A percentile compares a stretch with the other conserved stretches of the same genome.
phyloP scores from a whole-genome alignment of 2,329 filamentous ascomycete species.

The Paraconiothyrium brasiliense region DNA sequence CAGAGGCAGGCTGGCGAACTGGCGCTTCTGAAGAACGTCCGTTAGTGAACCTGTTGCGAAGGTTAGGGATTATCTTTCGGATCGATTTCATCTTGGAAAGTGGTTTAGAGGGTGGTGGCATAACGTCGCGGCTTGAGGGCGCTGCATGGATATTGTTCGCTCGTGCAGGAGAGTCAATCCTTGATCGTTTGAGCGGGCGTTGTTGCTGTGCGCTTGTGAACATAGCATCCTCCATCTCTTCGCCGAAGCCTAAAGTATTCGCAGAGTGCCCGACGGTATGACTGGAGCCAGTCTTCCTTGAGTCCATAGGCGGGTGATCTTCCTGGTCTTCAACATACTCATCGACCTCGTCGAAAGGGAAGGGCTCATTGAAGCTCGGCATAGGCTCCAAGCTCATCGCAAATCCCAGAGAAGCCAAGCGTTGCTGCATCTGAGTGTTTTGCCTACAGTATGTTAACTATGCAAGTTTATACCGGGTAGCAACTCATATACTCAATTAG shows the following conservation, averaged over 20 bases:
- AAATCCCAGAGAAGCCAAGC: constrained; percentile 39
- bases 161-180: constrained; percentile 42
- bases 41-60: constrained; percentile 35
- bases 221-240: constrained; percentile 11
- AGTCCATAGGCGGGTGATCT: constrained; percentile 2
- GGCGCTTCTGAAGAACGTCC: constrained; percentile 17
- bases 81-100: constrained; percentile 39
- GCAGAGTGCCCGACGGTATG: constrained; percentile 36
- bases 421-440: constrained; percentile 40
- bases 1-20: not conserved
- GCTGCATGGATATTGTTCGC: constrained; percentile 25
- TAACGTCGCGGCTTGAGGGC: constrained; percentile 43
- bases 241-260: constrained; percentile 22
- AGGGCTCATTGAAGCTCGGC: constrained; percentile 30
- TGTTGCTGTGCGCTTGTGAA: constrained; percentile 25
- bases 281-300: constrained; percentile 33
- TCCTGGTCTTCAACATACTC: constrained; percentile 9
- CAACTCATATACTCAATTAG: constrained; percentile 35
- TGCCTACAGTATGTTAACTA: constrained; percentile 36
- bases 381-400: constrained; percentile 39
- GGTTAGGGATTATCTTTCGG: constrained; percentile 33
- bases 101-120: constrained; percentile 50
- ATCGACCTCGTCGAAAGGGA: constrained; percentile 24
- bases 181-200: constrained; percentile 42
- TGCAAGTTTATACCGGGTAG: not conserved